A percentile compares a stretch with the other conserved stretches of the same genome.
These are phyloP conservation scores for Dothideomycetes sp. DNA, from an alignment of 2,329 filamentous ascomycete genomes.

Conservation along the genomic window DNA sequence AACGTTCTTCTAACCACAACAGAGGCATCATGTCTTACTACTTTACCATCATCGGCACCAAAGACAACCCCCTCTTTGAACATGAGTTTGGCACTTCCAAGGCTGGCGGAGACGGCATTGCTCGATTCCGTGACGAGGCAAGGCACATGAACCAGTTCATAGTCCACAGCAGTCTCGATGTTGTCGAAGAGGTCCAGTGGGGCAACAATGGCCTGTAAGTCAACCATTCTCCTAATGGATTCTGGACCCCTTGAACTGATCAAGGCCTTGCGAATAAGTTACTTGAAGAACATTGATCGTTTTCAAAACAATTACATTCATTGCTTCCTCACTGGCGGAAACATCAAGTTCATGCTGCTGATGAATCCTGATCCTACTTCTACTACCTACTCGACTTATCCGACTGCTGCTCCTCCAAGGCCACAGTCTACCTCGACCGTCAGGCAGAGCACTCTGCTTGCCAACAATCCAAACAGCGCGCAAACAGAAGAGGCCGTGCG, in stretches of 20 bases:
- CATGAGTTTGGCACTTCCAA: conserved; percentile 96
- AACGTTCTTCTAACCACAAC: not conserved
- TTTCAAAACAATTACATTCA: conserved; percentile 95
- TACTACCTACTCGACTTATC: conserved; percentile 27
- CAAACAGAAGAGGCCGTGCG: conserved; percentile 93
- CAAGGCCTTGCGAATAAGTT: conserved; percentile 55
- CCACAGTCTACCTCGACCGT: conserved; percentile 19
- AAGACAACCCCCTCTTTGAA: conserved; percentile 93
- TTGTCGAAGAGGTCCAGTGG: conserved; percentile 96
- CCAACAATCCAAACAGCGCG: conserved; percentile 68
- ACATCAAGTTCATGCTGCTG: conserved; percentile 87
- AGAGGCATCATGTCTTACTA: conserved; percentile 86
- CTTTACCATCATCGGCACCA: conserved; percentile 91
- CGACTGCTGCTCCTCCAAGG: conserved; percentile 20
- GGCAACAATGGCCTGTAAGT: conserved; percentile 69
- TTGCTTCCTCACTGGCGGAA: conserved; percentile 85
- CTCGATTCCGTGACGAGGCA: conserved; percentile 79
- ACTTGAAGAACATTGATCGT: conserved; percentile 91
- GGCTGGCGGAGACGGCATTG: conserved; percentile 83
- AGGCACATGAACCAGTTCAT: conserved; percentile 97
- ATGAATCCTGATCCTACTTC: conserved; percentile 58
- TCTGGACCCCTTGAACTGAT: too few species aligned
- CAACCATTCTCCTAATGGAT: too few species aligned
- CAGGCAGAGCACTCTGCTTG: conserved; percentile 27
- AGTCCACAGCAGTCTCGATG: conserved; percentile 84